phyloP scores from a whole-genome alignment of 257 asterid genomes.

The Dorcoceras hygrometricum region DNA sequence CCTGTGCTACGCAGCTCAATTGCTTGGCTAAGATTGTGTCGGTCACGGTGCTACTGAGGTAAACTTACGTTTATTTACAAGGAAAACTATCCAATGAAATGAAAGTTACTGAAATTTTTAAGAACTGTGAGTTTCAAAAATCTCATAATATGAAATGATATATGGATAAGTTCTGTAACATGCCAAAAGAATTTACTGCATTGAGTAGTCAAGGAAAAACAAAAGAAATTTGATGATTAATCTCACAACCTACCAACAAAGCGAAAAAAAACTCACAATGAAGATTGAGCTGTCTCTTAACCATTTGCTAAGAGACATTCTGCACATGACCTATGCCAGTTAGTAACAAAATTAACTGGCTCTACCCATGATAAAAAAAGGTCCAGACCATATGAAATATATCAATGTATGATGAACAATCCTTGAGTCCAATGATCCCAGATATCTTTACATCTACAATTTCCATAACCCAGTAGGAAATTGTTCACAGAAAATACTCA shows the following conservation, averaged over 20 bases:
- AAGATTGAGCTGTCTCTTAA: not conserved
- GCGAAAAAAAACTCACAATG: not conserved
- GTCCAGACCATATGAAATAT: not conserved
- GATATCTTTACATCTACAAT: not conserved
- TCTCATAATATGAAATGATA: not conserved
- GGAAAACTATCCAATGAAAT: not conserved
- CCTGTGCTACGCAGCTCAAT: no score
- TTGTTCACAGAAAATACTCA: conserved; percentile 28
- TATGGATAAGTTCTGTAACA: not conserved
- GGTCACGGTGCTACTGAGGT: not conserved
- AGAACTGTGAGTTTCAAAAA: not conserved
- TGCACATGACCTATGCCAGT: not conserved
- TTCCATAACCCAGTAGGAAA: not conserved
- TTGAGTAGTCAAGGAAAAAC: not conserved
- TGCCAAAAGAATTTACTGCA: not conserved
- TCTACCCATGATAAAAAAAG: not conserved
- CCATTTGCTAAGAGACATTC: not conserved
- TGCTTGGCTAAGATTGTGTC: no score
- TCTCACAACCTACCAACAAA: not conserved
- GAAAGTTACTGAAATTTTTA: not conserved
- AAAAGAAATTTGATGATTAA: no score
- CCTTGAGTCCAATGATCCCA: not conserved
- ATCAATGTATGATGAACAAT: not conserved
- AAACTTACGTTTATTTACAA: not conserved
- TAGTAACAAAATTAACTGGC: not conserved